Evolutionary conservation across 371 early-diverging fungal species (phyloP).

Genomic region (Mucor irregularis): DNA sequence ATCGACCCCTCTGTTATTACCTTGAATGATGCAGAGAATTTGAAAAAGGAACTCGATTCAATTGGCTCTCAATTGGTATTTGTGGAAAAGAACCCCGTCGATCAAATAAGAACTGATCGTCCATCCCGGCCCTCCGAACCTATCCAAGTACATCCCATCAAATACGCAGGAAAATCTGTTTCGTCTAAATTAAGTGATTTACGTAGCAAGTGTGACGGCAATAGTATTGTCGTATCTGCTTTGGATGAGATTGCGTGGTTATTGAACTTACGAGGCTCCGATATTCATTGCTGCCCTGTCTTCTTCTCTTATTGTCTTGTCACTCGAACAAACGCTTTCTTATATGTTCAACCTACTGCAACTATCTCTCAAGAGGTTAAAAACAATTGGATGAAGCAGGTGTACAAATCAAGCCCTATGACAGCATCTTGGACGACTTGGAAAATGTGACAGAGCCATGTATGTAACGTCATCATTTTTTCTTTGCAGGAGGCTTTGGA

Average conservation of each 20-base stretch:
- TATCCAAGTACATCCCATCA: constrained; percentile 59
- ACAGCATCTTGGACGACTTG: constrained; percentile 3
- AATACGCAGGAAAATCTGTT: constrained; percentile 66
- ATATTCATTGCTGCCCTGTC: constrained; percentile 96
- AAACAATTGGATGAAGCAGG: constrained; percentile 47
- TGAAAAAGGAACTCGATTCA: constrained; percentile 4
- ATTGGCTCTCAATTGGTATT: constrained; percentile 54
- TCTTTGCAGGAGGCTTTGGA: too few relatives aligned
- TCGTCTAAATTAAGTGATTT: constrained; percentile 6
- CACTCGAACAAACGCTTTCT: constrained; percentile 59
- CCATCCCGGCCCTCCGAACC: constrained; percentile 65
- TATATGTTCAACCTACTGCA: constrained; percentile 71
- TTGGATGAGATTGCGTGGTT: constrained; percentile 97
- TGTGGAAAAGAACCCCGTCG: constrained; percentile 71
- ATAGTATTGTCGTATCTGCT: constrained; percentile 73
- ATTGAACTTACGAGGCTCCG: constrained; percentile 95
- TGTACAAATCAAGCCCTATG: constrained; percentile 6
- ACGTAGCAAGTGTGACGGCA: background rate
- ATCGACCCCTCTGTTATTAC: constrained; percentile 81
- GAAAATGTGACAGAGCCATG: background rate
- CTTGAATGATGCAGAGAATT: constrained; percentile 10
- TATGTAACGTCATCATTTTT: too few relatives aligned
- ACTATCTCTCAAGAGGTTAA: constrained; percentile 64
- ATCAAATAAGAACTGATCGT: constrained; percentile 69
- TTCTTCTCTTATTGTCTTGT: constrained; percentile 97